These are phyloP conservation scores for Puccinellia tenuiflora DNA, from an alignment of 176 grass and related monocot species.

Conservation along the genomic window DNA sequence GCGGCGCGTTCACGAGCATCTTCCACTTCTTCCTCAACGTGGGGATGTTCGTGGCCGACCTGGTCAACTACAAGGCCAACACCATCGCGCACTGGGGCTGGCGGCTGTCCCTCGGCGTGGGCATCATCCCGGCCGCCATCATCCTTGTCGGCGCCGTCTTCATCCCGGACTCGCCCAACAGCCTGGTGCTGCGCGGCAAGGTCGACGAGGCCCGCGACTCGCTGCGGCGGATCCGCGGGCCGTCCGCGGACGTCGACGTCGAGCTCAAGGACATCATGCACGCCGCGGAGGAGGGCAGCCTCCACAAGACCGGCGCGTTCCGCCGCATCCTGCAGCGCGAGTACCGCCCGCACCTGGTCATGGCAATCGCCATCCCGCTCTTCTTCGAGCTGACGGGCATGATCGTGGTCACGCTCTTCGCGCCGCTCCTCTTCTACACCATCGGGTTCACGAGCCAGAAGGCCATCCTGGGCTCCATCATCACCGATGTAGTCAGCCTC, in stretches of 20 bases:
- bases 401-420: constrained; percentile 41
- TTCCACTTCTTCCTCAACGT: constrained; percentile 40
- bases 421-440: constrained; percentile 48
- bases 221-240: constrained; percentile 34
- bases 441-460: constrained; percentile 57
- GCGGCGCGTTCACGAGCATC: constrained; percentile 45
- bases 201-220: constrained; percentile 17
- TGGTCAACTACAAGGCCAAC: constrained; percentile 50
- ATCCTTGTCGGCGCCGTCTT: constrained; percentile 19
- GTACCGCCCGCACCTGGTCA: constrained; percentile 32
- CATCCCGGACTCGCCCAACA: constrained; percentile 45
- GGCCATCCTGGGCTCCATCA: constrained; percentile 35
- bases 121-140: constrained; percentile 25
- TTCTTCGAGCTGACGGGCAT: constrained; percentile 67
- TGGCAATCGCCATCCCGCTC: constrained; percentile 34
- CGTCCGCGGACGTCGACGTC: background rate
- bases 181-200: constrained; percentile 33
- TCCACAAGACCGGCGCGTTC: constrained; percentile 10
- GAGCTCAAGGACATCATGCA: constrained; percentile 44
- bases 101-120: constrained; percentile 40
- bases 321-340: constrained; percentile 25
- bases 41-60: constrained; percentile 32
- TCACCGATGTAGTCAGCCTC: constrained; percentile 22
- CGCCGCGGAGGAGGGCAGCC: constrained; percentile 21
- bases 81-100: constrained; percentile 30